A percentile compares a stretch with the other conserved stretches of the same genome.
Conservation (phyloP, 2,329 filamentous ascomycete genomes). For the Byssochlamys sp. region DNA sequence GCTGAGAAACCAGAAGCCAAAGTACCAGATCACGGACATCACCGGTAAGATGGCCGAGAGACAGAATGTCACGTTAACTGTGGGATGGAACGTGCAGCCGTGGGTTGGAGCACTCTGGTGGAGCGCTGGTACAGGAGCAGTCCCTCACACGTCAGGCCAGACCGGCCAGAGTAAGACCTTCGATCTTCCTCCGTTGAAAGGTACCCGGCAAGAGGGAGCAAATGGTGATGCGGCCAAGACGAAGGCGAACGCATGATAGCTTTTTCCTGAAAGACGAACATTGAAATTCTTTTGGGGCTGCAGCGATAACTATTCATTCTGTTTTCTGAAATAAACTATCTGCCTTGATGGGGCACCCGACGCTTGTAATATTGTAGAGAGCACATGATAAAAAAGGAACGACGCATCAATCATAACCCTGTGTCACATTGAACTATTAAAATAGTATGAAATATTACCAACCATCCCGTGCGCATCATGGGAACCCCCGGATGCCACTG, state of each 20-base stretch:
- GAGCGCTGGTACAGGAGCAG: slow-evolving; percentile 49
- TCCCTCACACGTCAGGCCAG: slow-evolving; percentile 43
- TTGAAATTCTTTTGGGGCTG: neutral
- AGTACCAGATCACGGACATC: slow-evolving; percentile 94
- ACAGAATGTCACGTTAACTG: slow-evolving; percentile 63
- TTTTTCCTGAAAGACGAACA: neutral
- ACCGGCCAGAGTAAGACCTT: slow-evolving; percentile 45
- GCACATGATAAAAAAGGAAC: neutral
- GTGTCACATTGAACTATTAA: neutral
- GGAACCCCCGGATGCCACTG: neutral
- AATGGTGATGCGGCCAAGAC: neutral
- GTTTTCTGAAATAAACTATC: neutral
- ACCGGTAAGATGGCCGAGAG: slow-evolving; percentile 65
- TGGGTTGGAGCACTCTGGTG: slow-evolving; percentile 87
- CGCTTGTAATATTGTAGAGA: neutral
- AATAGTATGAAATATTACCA: neutral
- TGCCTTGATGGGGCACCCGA: neutral
- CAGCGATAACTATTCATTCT: neutral
- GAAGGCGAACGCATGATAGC: neutral
- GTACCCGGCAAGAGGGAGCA: slow-evolving; percentile 12
- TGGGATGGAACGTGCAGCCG: slow-evolving; percentile 95
- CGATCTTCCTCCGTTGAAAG: slow-evolving; percentile 48
- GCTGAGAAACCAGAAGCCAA: slow-evolving; percentile 76
- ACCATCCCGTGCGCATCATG: neutral
- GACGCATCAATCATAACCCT: neutral